Evolutionary conservation across 2,329 filamentous ascomycete species (phyloP).

Genomic region (Xylaria arbuscula): DNA sequence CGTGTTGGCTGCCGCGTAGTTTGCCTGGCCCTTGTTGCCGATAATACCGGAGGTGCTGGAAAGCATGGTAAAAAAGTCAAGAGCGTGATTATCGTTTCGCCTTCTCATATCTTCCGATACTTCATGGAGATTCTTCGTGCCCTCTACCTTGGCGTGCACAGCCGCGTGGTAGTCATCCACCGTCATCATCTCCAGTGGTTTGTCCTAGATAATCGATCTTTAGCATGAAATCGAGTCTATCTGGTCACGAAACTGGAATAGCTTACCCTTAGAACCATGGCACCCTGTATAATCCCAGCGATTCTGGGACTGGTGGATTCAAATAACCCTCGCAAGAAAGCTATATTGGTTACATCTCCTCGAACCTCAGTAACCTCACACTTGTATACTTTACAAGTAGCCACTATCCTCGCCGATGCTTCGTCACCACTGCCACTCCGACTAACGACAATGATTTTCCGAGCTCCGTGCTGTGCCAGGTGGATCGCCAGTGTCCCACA

Average conservation of each 20-base stretch:
- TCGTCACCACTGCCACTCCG: conserved; percentile 45
- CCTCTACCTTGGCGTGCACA: conserved; percentile 49
- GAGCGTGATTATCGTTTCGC: neutral
- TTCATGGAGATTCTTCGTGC: conserved; percentile 50
- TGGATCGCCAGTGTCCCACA: too few relatives aligned
- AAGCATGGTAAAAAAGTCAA: conserved; percentile 55
- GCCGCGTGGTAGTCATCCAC: conserved; percentile 47
- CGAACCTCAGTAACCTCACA: too few relatives aligned
- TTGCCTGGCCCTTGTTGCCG: conserved; percentile 53
- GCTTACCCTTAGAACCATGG: too few relatives aligned
- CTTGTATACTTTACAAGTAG: too few relatives aligned
- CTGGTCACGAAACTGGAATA: too few relatives aligned
- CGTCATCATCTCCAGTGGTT: too few relatives aligned
- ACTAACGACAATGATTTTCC: too few relatives aligned
- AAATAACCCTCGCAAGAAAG: conserved; percentile 31
- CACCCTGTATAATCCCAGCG: conserved; percentile 48
- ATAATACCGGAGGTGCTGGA: conserved; percentile 52
- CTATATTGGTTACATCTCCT: conserved; percentile 40
- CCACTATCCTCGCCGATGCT: conserved; percentile 4
- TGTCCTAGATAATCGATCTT: too few relatives aligned
- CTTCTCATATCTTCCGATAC: too few relatives aligned
- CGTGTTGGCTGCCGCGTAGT: conserved; percentile 56
- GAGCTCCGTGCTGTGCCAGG: too few relatives aligned
- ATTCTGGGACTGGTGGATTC: conserved; percentile 14
- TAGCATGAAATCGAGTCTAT: too few relatives aligned